Evolutionary conservation across 2,329 filamentous ascomycete species (phyloP), one percentile per base, ranked within the genome.

Genomic region (Penicillium sp.): DNA sequence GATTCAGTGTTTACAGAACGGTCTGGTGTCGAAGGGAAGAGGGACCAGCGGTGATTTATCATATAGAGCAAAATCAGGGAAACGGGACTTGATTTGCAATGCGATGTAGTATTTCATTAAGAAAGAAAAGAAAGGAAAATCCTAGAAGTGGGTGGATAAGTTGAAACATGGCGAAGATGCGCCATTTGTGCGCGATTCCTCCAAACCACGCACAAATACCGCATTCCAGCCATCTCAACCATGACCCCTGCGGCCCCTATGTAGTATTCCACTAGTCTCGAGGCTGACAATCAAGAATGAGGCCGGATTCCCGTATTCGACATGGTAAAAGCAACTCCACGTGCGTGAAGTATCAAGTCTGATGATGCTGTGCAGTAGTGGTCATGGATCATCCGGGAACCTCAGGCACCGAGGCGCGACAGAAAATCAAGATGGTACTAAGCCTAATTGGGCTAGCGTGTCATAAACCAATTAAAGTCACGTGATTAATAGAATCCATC

Each of bases 151-250:
- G 23, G 45, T 48, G 52, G 56, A 54, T 18, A 32, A 39, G 37
- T 51, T 18, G 55, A 56, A 49, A 56, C 57, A 46, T 50, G 53
- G 51, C 56, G 38, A 55, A 42, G 58, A 59, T 70, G 69, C 65
- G 69, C 45, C 40, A 62, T 71, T 72, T 72, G 62, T 69, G 69
- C 69, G 68, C 57, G 49, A 46, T 48, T 15, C 32, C 40, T 32
- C 58, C 61, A 64, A 63, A 68, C 49, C 38, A 66, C 70, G 70
- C 70, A 71, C 67, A 72, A 72, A 70, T 70, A 55, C 60, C 70
- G 65, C 70, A 72, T 67, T 58, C 62, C 59, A 61, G 41, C 37
- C 25, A 41, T 54, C 29, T 52, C 31, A 40, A 54, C 35, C 50
- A 64, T 57, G 59, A 29, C 51, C 46, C 51, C 46, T 50, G 47